phyloP scores from a whole-genome alignment of 306 rosid genomes.

The Astragalus membranaceus region DNA sequence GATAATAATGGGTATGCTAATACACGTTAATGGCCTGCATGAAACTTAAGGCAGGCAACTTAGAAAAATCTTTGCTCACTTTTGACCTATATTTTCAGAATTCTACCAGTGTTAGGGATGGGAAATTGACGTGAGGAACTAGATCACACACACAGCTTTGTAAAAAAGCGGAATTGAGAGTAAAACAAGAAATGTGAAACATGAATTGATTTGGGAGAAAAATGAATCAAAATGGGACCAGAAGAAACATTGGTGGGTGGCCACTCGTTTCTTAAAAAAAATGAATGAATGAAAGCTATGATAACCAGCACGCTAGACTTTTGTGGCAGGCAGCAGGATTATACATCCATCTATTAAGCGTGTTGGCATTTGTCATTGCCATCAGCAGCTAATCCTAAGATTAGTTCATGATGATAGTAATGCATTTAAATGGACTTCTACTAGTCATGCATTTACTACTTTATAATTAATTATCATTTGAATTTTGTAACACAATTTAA shows the following conservation, averaged over 20 bases:
- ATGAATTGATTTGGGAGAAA: not conserved
- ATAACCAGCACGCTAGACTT: not conserved
- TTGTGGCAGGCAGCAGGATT: not conserved
- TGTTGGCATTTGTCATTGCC: no score
- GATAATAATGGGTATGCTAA: not conserved
- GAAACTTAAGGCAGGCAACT: constrained; percentile 1
- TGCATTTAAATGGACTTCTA: no score
- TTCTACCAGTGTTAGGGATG: not conserved
- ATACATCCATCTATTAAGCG: not conserved
- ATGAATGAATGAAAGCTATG: not conserved
- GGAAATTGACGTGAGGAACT: not conserved
- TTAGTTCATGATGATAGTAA: no score
- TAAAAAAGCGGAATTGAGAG: not conserved
- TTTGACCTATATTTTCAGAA: not conserved
- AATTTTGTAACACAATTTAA: no score
- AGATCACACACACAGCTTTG: not conserved
- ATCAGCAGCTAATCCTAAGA: not conserved
- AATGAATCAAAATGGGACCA: constrained; percentile 2
- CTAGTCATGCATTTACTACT: no score
- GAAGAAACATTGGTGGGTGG: not conserved
- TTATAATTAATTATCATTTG: no score
- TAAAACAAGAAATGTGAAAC: not conserved
- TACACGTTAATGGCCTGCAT: constrained; percentile 10
- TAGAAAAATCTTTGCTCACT: not conserved
- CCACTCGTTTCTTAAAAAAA: not conserved